Percentiles rank a stretch among this genome's conserved stretches.
Evolutionary conservation across 2,329 filamentous ascomycete genomes (phyloP).

Genomic region (Alternaria atra): DNA sequence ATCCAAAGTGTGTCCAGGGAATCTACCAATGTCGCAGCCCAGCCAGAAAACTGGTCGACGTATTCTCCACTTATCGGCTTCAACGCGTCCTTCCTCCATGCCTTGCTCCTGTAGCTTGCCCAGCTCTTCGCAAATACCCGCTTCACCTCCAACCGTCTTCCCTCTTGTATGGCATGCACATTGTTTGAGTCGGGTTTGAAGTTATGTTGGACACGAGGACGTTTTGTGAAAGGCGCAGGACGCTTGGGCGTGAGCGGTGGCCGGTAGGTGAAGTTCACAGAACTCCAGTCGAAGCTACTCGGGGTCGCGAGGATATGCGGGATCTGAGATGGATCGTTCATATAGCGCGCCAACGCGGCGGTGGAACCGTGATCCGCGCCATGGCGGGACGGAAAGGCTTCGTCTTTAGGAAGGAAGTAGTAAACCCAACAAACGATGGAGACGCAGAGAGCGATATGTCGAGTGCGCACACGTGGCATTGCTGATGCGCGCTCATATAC

Average conservation of each 20-base stretch:
- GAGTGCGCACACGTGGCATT: slow-evolving; percentile 43
- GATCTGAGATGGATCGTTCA: slow-evolving; percentile 40
- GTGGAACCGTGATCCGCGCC: slow-evolving; percentile 29
- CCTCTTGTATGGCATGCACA: slow-evolving; percentile 34
- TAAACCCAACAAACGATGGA: slow-evolving; percentile 40
- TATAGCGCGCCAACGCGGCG: slow-evolving; percentile 37
- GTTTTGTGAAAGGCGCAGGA: slow-evolving; percentile 36
- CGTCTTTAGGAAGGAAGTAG: slow-evolving; percentile 33
- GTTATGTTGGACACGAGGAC: slow-evolving; percentile 47
- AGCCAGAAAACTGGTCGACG: slow-evolving; percentile 57
- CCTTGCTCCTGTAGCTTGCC: slow-evolving; percentile 55
- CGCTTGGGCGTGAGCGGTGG: slow-evolving; percentile 38
- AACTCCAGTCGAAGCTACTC: slow-evolving; percentile 46
- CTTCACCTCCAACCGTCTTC: slow-evolving; percentile 39
- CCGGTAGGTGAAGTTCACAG: slow-evolving; percentile 39
- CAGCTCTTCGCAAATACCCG: slow-evolving; percentile 54
- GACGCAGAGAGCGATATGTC: slow-evolving; percentile 38
- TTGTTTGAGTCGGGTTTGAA: slow-evolving; percentile 32
- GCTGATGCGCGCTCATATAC: slow-evolving; percentile 12
- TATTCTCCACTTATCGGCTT: slow-evolving; percentile 51
- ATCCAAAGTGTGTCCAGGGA: slow-evolving; percentile 59
- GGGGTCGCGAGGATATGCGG: slow-evolving; percentile 34
- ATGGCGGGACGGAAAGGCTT: slow-evolving; percentile 10
- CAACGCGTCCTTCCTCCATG: slow-evolving; percentile 60
- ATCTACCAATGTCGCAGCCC: slow-evolving; percentile 59